These are phyloP conservation scores for Candida adriatica DNA, from an alignment of 805 yeast species.

Conservation along the genomic window DNA sequence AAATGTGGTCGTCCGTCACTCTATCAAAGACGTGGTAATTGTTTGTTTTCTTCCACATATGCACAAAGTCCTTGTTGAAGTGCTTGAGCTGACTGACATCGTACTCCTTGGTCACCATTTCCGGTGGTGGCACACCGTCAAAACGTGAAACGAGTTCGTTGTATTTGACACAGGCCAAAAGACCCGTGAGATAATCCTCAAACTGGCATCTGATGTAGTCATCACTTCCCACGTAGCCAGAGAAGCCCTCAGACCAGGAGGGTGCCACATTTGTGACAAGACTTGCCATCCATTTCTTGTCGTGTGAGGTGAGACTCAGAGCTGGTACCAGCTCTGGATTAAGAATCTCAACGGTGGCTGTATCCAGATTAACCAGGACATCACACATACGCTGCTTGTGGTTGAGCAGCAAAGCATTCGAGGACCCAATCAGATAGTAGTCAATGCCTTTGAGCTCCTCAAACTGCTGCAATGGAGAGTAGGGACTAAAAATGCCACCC, in stretches of 20 bases:
- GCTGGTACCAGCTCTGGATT: slow-evolving; percentile 35
- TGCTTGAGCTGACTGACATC: slow-evolving; percentile 29
- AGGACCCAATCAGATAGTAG: slow-evolving; percentile 76
- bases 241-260: slow-evolving; percentile 29
- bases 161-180: slow-evolving; percentile 68
- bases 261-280: slow-evolving; percentile 38
- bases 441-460: slow-evolving; percentile 59
- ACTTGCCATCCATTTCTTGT: slow-evolving; percentile 67
- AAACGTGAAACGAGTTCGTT: slow-evolving; percentile 42
- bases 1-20: slow-evolving; percentile 62
- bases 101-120: slow-evolving; percentile 22
- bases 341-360: slow-evolving; percentile 38
- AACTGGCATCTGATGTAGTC: slow-evolving; percentile 83
- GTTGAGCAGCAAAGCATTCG: slow-evolving; percentile 72
- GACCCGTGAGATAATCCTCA: slow-evolving; percentile 81
- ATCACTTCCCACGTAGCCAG: slow-evolving; percentile 66
- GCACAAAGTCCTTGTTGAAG: slow-evolving; percentile 40
- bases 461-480: slow-evolving; percentile 88
- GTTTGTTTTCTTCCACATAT: slow-evolving; percentile 46
- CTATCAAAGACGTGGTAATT: slow-evolving; percentile 48
- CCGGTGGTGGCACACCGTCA: slow-evolving; percentile 30
- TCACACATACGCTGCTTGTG: slow-evolving; percentile 61
- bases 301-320: slow-evolving; percentile 47
- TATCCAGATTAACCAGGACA: slow-evolving; percentile 63
- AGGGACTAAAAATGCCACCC: slow-evolving; percentile 88